Percentiles rank a stretch among this genome's conserved stretches.
Evolutionary conservation across 805 yeast genomes (phyloP).

Genomic region (Candida ovalis): DNA sequence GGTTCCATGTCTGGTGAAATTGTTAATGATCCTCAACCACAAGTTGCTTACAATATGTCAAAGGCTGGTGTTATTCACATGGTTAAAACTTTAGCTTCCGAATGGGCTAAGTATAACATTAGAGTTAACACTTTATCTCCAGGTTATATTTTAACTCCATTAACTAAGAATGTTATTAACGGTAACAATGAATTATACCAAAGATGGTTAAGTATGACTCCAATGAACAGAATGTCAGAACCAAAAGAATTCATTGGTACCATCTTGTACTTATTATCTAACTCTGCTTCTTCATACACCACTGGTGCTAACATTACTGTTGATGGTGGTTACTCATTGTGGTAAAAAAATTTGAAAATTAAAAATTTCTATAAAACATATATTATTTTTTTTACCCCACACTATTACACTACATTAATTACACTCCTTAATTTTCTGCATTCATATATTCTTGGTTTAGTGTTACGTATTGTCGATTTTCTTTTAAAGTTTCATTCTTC

Average conservation of each 20-base stretch:
- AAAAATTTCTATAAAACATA: not conserved
- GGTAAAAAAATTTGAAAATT: conserved; percentile 42
- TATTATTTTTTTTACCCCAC: not conserved
- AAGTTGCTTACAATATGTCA: conserved; percentile 77
- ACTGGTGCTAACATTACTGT: conserved; percentile 82
- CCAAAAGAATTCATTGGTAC: conserved; percentile 81
- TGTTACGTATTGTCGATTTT: too few relatives aligned
- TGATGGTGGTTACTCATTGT: conserved; percentile 84
- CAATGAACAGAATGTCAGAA: conserved; percentile 81
- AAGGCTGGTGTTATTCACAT: conserved; percentile 84
- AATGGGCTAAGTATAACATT: conserved; percentile 75
- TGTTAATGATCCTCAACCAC: conserved; percentile 78
- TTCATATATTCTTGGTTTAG: not conserved
- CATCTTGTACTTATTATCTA: conserved; percentile 66
- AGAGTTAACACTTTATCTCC: conserved; percentile 78
- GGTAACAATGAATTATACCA: conserved; percentile 59
- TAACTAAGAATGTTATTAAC: conserved; percentile 66
- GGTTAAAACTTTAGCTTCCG: conserved; percentile 71
- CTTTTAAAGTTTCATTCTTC: too few relatives aligned
- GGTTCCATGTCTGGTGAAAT: conserved; percentile 81
- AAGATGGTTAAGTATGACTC: conserved; percentile 68
- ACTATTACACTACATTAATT: not conserved
- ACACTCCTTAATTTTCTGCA: not conserved
- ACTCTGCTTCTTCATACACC: conserved; percentile 69
- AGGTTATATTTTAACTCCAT: conserved; percentile 76